Evolutionary conservation across 1,284 basidiomycete genomes (phyloP).

Genomic region (Sanghuangporus sanghuang): DNA sequence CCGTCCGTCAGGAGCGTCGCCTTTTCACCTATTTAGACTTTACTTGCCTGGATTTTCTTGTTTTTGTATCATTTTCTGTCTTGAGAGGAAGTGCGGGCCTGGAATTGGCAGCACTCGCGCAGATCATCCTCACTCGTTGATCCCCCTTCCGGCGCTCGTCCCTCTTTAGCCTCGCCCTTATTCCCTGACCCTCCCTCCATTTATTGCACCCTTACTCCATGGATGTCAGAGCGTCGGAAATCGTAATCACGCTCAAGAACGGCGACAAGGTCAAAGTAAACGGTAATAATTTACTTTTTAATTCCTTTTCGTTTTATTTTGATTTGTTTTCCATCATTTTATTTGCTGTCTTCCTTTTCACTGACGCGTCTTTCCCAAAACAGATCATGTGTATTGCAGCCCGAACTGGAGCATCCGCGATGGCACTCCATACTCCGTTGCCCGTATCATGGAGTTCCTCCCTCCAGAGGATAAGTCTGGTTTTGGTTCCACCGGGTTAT

Average conservation of each 20-base stretch:
- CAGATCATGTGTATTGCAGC: slow-evolving; percentile 95
- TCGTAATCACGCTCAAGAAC: slow-evolving; percentile 51
- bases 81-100: neutral
- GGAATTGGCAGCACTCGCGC: neutral
- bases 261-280: slow-evolving; percentile 79
- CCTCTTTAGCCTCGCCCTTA: neutral
- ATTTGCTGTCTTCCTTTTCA: slow-evolving; percentile 10
- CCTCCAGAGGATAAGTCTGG: slow-evolving; percentile 54
- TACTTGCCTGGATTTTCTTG: neutral
- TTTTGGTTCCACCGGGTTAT: neutral
- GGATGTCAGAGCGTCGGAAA: neutral
- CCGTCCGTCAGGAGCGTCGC: neutral
- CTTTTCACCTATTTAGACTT: neutral
- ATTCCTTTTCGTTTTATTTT: slow-evolving; percentile 4
- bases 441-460: slow-evolving; percentile 94
- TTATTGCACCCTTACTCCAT: neutral
- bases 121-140: neutral
- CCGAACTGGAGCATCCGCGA: slow-evolving; percentile 87
- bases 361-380: slow-evolving; percentile 28
- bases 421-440: slow-evolving; percentile 90
- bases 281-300: slow-evolving; percentile 44
- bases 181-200: neutral
- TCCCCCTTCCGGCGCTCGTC: neutral
- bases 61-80: neutral
- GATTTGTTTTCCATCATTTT: slow-evolving; percentile 16